Evolutionary conservation across 371 early-diverging fungal species (phyloP).

Genomic region (Mortierella sp.): DNA sequence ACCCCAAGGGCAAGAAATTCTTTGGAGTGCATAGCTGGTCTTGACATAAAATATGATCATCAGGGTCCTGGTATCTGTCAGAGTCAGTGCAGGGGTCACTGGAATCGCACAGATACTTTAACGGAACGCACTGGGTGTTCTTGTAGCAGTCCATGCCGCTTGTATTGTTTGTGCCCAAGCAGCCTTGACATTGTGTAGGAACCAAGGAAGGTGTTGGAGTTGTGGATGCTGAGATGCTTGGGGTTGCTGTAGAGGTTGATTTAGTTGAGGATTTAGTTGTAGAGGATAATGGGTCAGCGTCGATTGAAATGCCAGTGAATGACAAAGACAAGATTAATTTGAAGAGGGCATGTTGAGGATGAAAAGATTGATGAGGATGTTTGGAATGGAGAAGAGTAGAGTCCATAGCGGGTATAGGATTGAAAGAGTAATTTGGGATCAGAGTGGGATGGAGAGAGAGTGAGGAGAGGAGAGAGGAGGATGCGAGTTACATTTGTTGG

Average conservation of each 20-base stretch:
- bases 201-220: constrained; percentile 13
- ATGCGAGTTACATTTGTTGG: too few relatives aligned
- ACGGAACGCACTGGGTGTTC: constrained; percentile 38
- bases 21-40: constrained; percentile 15
- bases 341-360: too few relatives aligned
- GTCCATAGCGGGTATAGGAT: too few relatives aligned
- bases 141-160: constrained; percentile 25
- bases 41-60: constrained; percentile 15
- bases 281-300: neutral
- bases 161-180: constrained; percentile 16
- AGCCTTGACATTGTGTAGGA: constrained; percentile 22
- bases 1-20: constrained; percentile 20
- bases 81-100: constrained; percentile 17
- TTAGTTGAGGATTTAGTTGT: neutral
- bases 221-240: neutral
- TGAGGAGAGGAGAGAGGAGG: too few relatives aligned
- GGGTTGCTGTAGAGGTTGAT: neutral
- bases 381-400: too few relatives aligned
- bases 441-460: too few relatives aligned
- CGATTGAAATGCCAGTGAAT: too few relatives aligned
- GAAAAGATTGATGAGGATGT: too few relatives aligned
- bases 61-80: constrained; percentile 12
- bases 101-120: constrained; percentile 14
- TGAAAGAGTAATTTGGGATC: too few relatives aligned
- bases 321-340: too few relatives aligned